Conservation (phyloP, 495 filamentous ascomycete species). For the Stereocaulon alpinum region DNA sequence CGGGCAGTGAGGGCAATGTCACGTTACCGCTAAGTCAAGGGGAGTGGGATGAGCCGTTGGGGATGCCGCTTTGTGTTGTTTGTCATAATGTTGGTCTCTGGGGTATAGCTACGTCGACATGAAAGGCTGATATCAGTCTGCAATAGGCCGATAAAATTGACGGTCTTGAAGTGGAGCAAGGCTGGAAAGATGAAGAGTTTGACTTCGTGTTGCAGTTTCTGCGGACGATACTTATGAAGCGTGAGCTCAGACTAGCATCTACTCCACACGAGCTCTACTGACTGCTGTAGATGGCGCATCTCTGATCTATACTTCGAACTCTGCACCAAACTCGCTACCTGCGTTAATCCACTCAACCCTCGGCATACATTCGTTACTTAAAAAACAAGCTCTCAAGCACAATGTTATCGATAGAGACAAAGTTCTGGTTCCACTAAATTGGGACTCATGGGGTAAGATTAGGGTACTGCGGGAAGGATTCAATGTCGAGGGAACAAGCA, state of each 20-base stretch:
- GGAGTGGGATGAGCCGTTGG: conserved; percentile 88
- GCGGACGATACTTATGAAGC: conserved; percentile 75
- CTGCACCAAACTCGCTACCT: conserved; percentile 65
- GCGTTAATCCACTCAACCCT: conserved; percentile 78
- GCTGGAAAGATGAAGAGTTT: conserved; percentile 90
- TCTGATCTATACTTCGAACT: conserved; percentile 81
- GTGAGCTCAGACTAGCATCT: conserved; percentile 36
- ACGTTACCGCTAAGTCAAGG: conserved; percentile 75
- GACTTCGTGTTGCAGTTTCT: conserved; percentile 84
- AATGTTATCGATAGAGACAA: conserved; percentile 96
- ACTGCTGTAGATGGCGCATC: conserved; percentile 64
- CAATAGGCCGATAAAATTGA: conserved; percentile 80
- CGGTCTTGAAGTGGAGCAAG: conserved; percentile 69
- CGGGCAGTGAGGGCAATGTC: conserved; percentile 46
- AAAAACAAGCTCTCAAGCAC: conserved; percentile 74
- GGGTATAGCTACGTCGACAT: too few relatives aligned
- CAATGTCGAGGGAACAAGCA: conserved; percentile 77
- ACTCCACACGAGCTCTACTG: background rate
- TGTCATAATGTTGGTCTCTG: conserved; percentile 71
- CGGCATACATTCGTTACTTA: conserved; percentile 79
- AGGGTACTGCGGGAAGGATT: conserved; percentile 88
- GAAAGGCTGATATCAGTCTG: background rate
- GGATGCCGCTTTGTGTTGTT: conserved; percentile 81
- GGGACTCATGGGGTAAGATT: conserved; percentile 99
- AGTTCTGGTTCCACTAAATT: conserved; percentile 86